These are phyloP conservation scores for Ceratocystis cacaofunesta DNA, from an alignment of 2,329 filamentous ascomycete genomes.

Conservation along the genomic window DNA sequence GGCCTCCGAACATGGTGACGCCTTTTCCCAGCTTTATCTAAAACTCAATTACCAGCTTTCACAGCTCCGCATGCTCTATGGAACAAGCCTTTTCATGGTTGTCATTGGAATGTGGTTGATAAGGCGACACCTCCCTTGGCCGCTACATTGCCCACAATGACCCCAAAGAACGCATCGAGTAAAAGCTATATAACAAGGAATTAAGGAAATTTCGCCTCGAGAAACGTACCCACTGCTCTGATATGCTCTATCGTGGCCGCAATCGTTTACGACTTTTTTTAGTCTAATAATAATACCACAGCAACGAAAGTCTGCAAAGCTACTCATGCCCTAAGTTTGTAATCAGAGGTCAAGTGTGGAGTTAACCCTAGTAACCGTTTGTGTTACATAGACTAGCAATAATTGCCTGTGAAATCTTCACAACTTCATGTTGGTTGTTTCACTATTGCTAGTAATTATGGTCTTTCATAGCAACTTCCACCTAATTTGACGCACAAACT, in stretches of 20 bases:
- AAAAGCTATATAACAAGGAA: not conserved
- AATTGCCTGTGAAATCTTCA: too few relatives aligned
- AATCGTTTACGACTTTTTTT: not conserved
- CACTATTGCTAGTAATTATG: too few relatives aligned
- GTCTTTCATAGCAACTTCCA: not conserved
- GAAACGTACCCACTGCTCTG: not conserved
- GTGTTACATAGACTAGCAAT: too few relatives aligned
- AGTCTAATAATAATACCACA: not conserved
- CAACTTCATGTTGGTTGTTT: too few relatives aligned
- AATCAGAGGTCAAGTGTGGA: not conserved
- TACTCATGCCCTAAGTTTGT: not conserved
- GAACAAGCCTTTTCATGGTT: not conserved
- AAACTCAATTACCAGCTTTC: not conserved
- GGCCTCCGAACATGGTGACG: not conserved
- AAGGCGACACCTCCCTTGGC: conserved; percentile 1
- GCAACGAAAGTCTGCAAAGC: not conserved
- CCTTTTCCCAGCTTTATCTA: not conserved
- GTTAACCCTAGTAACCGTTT: not conserved
- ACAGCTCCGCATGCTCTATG: not conserved
- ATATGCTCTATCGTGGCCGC: not conserved
- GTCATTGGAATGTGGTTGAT: conserved; percentile 11
- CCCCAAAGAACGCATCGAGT: not conserved
- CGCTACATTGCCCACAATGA: not conserved
- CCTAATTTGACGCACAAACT: not conserved
- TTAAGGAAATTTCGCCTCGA: not conserved